Conservation (phyloP, 805 yeast species). For the Priceomyces haplophilus region DNA sequence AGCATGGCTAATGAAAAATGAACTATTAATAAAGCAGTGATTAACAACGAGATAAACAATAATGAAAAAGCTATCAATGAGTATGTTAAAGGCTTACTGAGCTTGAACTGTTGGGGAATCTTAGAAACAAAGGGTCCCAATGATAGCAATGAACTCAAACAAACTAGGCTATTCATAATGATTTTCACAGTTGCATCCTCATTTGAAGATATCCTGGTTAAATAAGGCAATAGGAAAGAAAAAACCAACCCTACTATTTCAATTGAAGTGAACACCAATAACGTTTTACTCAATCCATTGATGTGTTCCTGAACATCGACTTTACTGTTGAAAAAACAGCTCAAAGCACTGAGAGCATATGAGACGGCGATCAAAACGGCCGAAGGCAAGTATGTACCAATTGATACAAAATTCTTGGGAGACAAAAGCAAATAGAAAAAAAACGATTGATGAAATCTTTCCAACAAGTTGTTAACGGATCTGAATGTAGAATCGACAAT, state of each 20-base stretch:
- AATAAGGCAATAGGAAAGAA: slow-evolving; percentile 25
- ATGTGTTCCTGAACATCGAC: slow-evolving; percentile 23
- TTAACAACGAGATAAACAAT: slow-evolving; percentile 57
- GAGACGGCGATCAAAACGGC: slow-evolving; percentile 70
- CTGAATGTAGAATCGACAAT: slow-evolving; percentile 83
- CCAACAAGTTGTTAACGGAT: slow-evolving; percentile 85
- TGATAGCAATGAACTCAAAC: slow-evolving; percentile 12
- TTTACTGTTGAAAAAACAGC: slow-evolving; percentile 48
- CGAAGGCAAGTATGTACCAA: slow-evolving; percentile 88
- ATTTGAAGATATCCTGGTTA: slow-evolving; percentile 8
- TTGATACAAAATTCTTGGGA: slow-evolving; percentile 80
- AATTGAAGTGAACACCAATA: slow-evolving; percentile 27
- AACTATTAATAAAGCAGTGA: slow-evolving; percentile 72
- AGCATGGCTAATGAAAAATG: slow-evolving; percentile 79
- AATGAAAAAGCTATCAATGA: slow-evolving; percentile 47
- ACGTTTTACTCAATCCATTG: slow-evolving; percentile 19
- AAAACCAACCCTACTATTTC: slow-evolving; percentile 21
- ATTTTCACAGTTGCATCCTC: slow-evolving; percentile 12
- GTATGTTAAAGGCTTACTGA: slow-evolving; percentile 22
- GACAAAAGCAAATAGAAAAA: slow-evolving; percentile 84
- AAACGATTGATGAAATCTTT: slow-evolving; percentile 95
- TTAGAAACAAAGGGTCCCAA: slow-evolving; percentile 12
- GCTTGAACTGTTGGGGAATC: slow-evolving; percentile 7
- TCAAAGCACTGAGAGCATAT: slow-evolving; percentile 65
- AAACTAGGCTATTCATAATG: slow-evolving; percentile 17